phyloP scores from a whole-genome alignment of 441 rosid species.

The Biscutella laevigata region DNA sequence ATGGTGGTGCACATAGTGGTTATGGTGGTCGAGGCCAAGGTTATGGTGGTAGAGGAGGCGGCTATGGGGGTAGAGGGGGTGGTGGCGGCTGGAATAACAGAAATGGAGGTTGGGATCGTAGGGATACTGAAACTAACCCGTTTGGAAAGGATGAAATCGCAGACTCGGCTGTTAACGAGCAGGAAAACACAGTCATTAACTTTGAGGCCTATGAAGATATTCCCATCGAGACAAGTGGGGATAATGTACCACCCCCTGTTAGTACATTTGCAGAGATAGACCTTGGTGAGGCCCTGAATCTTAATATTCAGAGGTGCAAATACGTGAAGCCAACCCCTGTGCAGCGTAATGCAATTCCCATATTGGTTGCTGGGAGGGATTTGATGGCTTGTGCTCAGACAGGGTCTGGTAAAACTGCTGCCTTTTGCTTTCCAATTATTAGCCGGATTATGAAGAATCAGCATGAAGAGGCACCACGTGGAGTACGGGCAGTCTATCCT shows the following conservation, averaged over 20 bases:
- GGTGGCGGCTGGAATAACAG: constrained; percentile 40
- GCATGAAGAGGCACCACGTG: constrained; percentile 58
- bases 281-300: constrained; percentile 70
- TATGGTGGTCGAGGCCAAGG: constrained; percentile 43
- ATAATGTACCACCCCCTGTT: constrained; percentile 76
- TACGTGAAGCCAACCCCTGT: constrained; percentile 91
- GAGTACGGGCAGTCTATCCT: constrained; percentile 67
- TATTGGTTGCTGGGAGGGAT: constrained; percentile 67
- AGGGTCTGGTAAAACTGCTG: too few relatives aligned
- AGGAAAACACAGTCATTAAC: constrained; percentile 66
- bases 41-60: constrained; percentile 36
- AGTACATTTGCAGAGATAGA: constrained; percentile 80
- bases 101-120: constrained; percentile 43
- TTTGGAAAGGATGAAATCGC: constrained; percentile 49
- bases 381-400: too few relatives aligned
- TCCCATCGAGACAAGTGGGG: constrained; percentile 80
- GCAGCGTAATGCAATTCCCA: constrained; percentile 86
- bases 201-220: constrained; percentile 94
- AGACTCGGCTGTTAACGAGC: constrained; percentile 40
- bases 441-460: constrained; percentile 73
- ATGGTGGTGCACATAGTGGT: constrained; percentile 35
- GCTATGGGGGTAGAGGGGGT: constrained; percentile 37
- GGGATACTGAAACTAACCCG: constrained; percentile 73
- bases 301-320: constrained; percentile 73
- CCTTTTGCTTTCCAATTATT: constrained; percentile 83